Conservation (phyloP, 2,329 filamentous ascomycete species). For the Nectriaceae sp. region DNA sequence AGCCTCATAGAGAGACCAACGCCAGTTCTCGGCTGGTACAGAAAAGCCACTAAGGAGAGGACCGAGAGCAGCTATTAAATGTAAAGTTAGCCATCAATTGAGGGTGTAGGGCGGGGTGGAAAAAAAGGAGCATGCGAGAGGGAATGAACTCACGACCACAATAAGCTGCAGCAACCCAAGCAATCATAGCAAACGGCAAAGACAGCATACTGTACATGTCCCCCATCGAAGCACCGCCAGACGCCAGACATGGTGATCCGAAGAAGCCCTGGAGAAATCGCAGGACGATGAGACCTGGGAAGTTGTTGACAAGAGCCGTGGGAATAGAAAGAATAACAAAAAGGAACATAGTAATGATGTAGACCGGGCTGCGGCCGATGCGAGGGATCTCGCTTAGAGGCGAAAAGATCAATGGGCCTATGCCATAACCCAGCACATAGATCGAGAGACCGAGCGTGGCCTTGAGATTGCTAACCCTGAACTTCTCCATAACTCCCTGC, state of each 20-base stretch:
- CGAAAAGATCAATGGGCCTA: not conserved
- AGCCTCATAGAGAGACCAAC: not conserved
- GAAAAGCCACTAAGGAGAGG: not conserved
- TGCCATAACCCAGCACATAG: not conserved
- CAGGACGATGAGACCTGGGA: not conserved
- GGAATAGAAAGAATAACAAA: not conserved
- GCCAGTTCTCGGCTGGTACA: not conserved
- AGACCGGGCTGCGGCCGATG: not conserved
- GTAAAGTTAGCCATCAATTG: conserved; percentile 11
- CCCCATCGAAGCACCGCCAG: not conserved
- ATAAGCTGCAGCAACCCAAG: not conserved
- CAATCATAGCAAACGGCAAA: not conserved
- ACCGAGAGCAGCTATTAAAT: not conserved
- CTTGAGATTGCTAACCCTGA: not conserved
- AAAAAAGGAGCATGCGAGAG: no score
- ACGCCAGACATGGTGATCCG: not conserved
- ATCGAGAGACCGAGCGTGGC: not conserved
- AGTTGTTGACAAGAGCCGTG: not conserved
- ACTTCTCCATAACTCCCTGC: not conserved
- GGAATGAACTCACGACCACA: conserved; percentile 25
- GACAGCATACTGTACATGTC: not conserved
- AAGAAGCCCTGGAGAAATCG: not conserved
- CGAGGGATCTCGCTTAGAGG: not conserved
- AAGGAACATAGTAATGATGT: not conserved
- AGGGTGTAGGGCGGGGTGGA: not conserved